phyloP scores from a whole-genome alignment of 2,329 filamentous ascomycete species.

The Fonsecaea pugnacius region DNA sequence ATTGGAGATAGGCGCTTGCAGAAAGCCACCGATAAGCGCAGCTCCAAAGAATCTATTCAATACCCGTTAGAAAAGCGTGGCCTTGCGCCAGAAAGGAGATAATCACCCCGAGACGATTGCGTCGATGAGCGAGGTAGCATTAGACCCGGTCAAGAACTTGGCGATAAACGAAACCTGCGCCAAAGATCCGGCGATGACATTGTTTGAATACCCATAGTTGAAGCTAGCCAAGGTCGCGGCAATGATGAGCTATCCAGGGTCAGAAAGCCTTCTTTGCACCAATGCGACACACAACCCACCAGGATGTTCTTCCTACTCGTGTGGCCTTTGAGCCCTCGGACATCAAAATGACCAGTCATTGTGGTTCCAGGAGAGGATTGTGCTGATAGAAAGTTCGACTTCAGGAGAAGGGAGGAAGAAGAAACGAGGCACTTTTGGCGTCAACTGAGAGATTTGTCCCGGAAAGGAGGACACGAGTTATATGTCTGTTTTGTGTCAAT shows the following conservation, averaged over 20 bases:
- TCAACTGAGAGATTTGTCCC: no score
- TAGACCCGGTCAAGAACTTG: slow-evolving; percentile 36
- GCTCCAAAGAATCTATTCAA: slow-evolving; percentile 36
- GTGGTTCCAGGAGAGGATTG: neutral
- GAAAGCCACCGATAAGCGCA: slow-evolving; percentile 36
- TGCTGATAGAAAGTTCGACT: no score
- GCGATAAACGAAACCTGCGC: slow-evolving; percentile 40
- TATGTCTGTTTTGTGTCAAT: no score
- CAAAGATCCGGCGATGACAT: slow-evolving; percentile 40
- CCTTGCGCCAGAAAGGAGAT: neutral
- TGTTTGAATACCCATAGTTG: slow-evolving; percentile 41
- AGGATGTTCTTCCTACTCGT: slow-evolving; percentile 8
- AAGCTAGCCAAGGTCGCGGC: slow-evolving; percentile 40
- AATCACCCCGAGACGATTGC: slow-evolving; percentile 35
- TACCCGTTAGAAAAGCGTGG: neutral
- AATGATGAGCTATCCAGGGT: slow-evolving; percentile 13
- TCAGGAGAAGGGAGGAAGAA: neutral
- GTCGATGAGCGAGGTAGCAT: slow-evolving; percentile 32
- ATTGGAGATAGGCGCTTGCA: slow-evolving; percentile 37
- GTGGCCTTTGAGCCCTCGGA: neutral
- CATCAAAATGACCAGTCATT: neutral
- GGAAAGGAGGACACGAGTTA: no score
- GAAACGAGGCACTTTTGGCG: neutral
- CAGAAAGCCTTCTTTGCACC: neutral
- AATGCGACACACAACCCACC: neutral